Conservation (phyloP, 805 yeast genomes). For the Candida nanaspora region DNA sequence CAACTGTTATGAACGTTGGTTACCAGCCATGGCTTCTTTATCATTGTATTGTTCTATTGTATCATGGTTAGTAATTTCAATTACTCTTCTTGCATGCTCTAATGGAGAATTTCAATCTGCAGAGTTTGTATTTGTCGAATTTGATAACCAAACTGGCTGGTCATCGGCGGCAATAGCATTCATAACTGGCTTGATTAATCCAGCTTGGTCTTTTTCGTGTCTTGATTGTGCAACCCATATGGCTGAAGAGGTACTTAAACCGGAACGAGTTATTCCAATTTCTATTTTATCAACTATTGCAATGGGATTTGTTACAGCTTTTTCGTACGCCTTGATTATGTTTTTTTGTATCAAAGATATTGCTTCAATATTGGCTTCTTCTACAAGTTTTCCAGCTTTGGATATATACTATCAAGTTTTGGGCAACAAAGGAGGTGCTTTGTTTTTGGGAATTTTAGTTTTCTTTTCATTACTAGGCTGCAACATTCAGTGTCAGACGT, state of each 20-base stretch:
- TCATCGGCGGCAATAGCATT: constrained; percentile 50
- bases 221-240: constrained; percentile 66
- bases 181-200: constrained; percentile 63
- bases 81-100: constrained; percentile 45
- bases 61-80: constrained; percentile 47
- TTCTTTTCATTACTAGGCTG: constrained; percentile 51
- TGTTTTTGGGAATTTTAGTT: constrained; percentile 40
- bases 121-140: constrained; percentile 44
- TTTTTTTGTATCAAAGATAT: constrained; percentile 52
- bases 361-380: constrained; percentile 37
- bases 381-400: constrained; percentile 56
- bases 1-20: constrained; percentile 43
- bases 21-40: constrained; percentile 42
- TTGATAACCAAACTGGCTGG: constrained; percentile 58
- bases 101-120: constrained; percentile 46
- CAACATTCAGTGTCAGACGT: constrained; percentile 54
- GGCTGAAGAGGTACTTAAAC: constrained; percentile 57
- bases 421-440: constrained; percentile 45
- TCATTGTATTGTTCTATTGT: constrained; percentile 46
- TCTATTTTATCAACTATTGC: constrained; percentile 58
- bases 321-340: constrained; percentile 45
- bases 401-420: constrained; percentile 58
- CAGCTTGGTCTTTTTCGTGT: constrained; percentile 65
- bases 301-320: constrained; percentile 58
- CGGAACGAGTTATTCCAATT: constrained; percentile 52